Base-by-base conservation (phyloP, 495 filamentous ascomycete species). In the Penicillium lividum region DNA sequence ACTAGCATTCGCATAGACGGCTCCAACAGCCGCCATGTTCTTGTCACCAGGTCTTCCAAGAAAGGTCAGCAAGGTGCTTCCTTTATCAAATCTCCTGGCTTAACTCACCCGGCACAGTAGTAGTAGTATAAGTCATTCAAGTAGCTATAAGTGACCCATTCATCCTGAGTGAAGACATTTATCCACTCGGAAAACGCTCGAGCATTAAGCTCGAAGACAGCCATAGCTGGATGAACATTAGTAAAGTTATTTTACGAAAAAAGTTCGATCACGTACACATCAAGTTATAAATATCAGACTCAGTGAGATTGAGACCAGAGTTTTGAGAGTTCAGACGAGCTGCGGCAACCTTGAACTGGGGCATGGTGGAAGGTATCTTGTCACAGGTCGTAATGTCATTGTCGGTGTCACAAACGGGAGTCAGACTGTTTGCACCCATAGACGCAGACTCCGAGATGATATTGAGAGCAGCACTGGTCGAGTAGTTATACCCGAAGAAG, bases 71-170 rank as follows among this genome's bases (percentile, higher is more conserved):
- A 28, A 27, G 28, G 15, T 22, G 46, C 31, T 29, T 18, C 9
- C 15, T 0, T 18, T 2, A 16, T 49, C 4, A 31, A 31, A 29
- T 49, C 9, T 29, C 5, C 38, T 49, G 28, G 28, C 1, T 3
- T 30, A 31, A 44, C 62, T 56, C 30, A 70, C 43, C 81, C 82
- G 29, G 78, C 71, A 25, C 82, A 75, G 63, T 84, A 84, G 64
- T 80, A 84, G 65, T 82, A 82, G 7, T 76, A 61, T 18, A 84
- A 47, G 57, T 84, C 80, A 36, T 79, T 67, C 15, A 75, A 75
- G 53, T 84, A 84, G 58, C 80, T 79, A 61, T 82, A 84, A 31
- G 64, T 62, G 10, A 70, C 57, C 79, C 80, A 83, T 54, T 84
- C 81, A 11, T 77, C 67, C 47, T 71, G 71, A 8, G 79, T 81